These are phyloP conservation scores for Fusarium miscanthi DNA, from an alignment of 2,329 filamentous ascomycete species.

Conservation along the genomic window DNA sequence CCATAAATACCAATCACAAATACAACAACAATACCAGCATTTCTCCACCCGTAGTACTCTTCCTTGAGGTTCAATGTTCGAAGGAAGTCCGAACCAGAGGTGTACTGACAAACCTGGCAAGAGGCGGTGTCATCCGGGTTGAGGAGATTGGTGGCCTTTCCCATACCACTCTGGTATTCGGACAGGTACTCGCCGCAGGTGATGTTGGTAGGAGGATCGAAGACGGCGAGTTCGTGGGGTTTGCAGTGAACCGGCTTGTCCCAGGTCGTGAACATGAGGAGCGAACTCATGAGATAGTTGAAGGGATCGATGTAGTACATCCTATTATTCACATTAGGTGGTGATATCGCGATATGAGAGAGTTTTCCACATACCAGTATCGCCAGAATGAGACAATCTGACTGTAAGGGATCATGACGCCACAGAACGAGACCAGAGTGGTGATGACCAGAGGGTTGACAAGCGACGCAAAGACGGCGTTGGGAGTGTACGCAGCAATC, in stretches of 20 bases:
- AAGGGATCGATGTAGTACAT: conserved; percentile 70
- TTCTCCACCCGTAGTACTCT: conserved; percentile 74
- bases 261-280: conserved; percentile 64
- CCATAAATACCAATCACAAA: conserved; percentile 66
- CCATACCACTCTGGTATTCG: conserved; percentile 54
- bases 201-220: conserved; percentile 60
- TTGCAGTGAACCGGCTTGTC: conserved; percentile 60
- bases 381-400: conserved; percentile 75
- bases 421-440: conserved; percentile 76
- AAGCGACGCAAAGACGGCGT: conserved; percentile 68
- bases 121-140: conserved; percentile 67
- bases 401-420: conserved; percentile 75
- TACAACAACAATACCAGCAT: conserved; percentile 68
- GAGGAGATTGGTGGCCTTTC: conserved; percentile 60
- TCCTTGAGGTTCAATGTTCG: conserved; percentile 67
- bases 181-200: conserved; percentile 69
- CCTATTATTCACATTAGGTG: background rate
- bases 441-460: conserved; percentile 67
- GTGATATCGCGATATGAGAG: rapidly evolving
- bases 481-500: conserved; percentile 70
- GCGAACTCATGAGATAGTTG: conserved; percentile 68
- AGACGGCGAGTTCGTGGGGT: conserved; percentile 61
- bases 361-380: conserved; percentile 58
- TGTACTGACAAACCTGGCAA: conserved; percentile 72
- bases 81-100: conserved; percentile 68